These are phyloP conservation scores for Pythium rhizo-oryzae DNA, from an alignment of 352 stramenopile genomes.

Conservation along the genomic window DNA sequence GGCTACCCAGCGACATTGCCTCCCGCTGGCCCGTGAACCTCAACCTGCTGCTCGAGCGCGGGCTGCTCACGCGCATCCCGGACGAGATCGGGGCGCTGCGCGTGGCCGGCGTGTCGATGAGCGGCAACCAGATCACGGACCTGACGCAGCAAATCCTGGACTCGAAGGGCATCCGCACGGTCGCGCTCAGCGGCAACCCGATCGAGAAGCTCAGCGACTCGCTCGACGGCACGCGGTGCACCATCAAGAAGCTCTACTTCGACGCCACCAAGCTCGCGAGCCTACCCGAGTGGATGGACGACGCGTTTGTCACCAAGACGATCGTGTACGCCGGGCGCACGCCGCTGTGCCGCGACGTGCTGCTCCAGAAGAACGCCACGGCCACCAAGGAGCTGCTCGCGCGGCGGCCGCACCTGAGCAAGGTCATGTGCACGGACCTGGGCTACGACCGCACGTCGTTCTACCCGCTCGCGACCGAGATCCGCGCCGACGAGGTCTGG, in stretches of 20 bases:
- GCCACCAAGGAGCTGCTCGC: constrained; percentile 1
- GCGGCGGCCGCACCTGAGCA: constrained; percentile 3
- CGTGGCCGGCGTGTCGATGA: neutral
- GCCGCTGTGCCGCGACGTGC: constrained; percentile 7
- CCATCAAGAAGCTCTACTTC: neutral
- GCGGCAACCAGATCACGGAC: constrained; percentile 10
- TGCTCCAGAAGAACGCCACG: constrained; percentile 6
- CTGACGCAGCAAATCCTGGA: constrained; percentile 4
- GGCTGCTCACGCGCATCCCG: neutral
- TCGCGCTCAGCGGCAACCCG: constrained; percentile 13
- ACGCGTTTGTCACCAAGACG: neutral
- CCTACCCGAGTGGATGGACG: constrained; percentile 12
- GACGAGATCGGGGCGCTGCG: neutral
- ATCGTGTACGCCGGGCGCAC: constrained; percentile 3
- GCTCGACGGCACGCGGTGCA: neutral
- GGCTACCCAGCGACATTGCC: constrained; percentile 1
- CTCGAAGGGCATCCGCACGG: neutral
- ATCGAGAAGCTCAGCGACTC: constrained; percentile 8
- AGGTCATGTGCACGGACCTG: constrained; percentile 8
- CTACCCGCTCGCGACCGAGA: constrained; percentile 9
- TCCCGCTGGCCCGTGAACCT: neutral
- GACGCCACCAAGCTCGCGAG: constrained; percentile 4
- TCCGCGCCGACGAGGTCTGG: constrained; percentile 12
- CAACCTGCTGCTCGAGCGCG: constrained; percentile 3
- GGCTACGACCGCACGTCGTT: constrained; percentile 6